A percentile compares a stretch with the other conserved stretches of the same genome.
Conservation (phyloP, 2,329 filamentous ascomycete genomes). For the Coniochaeta pulveracea region DNA sequence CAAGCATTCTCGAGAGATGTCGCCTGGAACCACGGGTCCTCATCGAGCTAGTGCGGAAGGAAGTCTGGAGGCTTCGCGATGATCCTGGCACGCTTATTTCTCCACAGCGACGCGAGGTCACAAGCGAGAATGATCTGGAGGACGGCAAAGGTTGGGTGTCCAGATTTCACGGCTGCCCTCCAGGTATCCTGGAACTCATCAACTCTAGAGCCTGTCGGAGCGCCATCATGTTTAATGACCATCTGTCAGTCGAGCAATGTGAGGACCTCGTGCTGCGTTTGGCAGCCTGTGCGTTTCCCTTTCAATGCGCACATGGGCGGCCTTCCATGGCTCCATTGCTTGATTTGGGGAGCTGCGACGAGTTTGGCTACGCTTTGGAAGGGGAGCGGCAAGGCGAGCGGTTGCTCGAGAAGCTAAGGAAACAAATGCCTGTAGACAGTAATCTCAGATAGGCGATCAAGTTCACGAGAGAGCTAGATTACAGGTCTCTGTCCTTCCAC, state of each 20-base stretch:
- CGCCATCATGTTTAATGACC: conserved; percentile 81
- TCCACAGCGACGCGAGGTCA: neutral
- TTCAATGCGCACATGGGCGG: conserved; percentile 73
- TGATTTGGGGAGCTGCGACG: conserved; percentile 26
- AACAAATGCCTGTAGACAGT: too few species aligned
- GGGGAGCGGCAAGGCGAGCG: too few species aligned
- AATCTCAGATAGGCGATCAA: too few species aligned
- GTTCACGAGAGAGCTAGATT: too few species aligned
- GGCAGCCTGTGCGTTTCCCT: conserved; percentile 58
- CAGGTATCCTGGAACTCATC: conserved; percentile 63
- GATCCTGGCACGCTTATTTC: conserved; percentile 12
- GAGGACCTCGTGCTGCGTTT: conserved; percentile 42
- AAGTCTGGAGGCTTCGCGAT: conserved; percentile 58
- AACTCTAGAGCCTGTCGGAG: conserved; percentile 69
- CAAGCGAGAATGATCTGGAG: neutral
- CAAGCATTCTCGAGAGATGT: conserved; percentile 66
- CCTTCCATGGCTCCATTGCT: conserved; percentile 55
- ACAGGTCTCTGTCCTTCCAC: too few species aligned
- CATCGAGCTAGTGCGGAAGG: conserved; percentile 61
- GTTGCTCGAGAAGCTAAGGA: too few species aligned
- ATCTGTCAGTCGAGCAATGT: conserved; percentile 47
- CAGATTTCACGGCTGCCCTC: conserved; percentile 58
- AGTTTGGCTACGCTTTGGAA: too few species aligned
- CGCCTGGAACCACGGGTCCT: conserved; percentile 58
- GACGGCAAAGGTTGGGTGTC: conserved; percentile 39